These are phyloP conservation scores for Phytophthora sp. DNA, from an alignment of 352 stramenopile species.

Conservation along the genomic window DNA sequence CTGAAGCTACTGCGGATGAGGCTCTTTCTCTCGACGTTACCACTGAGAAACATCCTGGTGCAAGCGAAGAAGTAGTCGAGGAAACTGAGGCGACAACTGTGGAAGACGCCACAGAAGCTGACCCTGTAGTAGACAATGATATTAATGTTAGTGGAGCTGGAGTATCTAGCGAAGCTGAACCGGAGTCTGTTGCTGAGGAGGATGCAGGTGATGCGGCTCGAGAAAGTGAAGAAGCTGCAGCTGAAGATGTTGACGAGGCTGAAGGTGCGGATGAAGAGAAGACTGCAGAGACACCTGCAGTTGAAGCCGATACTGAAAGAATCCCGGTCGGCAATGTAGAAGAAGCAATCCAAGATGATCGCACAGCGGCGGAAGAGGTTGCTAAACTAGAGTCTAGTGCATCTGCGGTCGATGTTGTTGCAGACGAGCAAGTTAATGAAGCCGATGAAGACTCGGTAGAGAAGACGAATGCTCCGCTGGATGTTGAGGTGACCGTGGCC, in stretches of 20 bases:
- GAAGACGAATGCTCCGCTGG: neutral
- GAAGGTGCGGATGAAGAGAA: neutral
- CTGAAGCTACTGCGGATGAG: too few species aligned
- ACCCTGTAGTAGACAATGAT: too few species aligned
- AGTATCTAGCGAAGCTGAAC: neutral
- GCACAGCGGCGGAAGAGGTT: neutral
- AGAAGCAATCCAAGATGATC: neutral
- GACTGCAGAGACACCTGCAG: neutral
- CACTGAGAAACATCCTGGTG: too few species aligned
- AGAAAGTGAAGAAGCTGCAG: neutral
- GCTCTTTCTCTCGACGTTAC: too few species aligned
- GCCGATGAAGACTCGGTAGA: neutral
- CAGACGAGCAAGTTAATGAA: constrained; percentile 7
- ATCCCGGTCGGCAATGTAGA: neutral
- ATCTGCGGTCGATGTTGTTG: neutral
- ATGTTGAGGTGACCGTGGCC: constrained; percentile 2
- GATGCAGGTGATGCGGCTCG: neutral
- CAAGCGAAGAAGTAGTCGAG: too few species aligned
- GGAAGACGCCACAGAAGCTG: too few species aligned
- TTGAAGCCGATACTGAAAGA: neutral
- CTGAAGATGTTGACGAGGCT: neutral
- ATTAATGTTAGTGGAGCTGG: too few species aligned
- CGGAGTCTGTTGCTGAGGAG: too few species aligned
- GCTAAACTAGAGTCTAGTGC: neutral
- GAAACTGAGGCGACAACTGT: too few species aligned